Evolutionary conservation across 176 grass and related monocot genomes (phyloP), one percentile per base, ranked within the genome.

Genomic region (Juncus inflexus): DNA sequence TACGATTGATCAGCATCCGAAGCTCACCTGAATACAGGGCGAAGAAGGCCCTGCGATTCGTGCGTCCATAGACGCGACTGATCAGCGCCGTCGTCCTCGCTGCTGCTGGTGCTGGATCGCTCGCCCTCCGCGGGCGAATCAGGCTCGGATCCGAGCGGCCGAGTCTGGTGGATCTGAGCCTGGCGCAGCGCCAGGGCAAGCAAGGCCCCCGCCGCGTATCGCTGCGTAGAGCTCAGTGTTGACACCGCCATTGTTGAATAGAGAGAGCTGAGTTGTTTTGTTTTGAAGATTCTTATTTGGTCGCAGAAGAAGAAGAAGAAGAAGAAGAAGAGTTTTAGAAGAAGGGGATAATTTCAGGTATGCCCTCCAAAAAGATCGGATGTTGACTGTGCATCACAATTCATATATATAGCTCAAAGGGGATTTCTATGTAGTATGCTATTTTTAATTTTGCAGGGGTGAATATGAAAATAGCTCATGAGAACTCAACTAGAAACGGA

Each of bases 101-200:
- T 50, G 59, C 61, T 81, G 73, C 80, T 71, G 15, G 70, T 65
- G 72, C 75, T 86, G 74, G 67, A 49, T 53, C 52, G 61, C 56
- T 70, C 58, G 3, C 3, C 3, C 55, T 38, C 43, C 4, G 66
- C 65, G 73, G 58, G 62, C 3, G 71, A 66, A 39, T 76, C 79
- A 51, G 75, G 66, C 56, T 89, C 81, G 74, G 68, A 76, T 72
- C 92, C 94, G 12, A 97, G 94, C 50, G 77, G 92, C 42, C 76
- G 67, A 52, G 80, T 76, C 77, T 91, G 94, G 77, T 89, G 82
- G 74, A 83, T 97, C 85, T 97, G 87, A 35, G 94, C 94, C 84
- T 97, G 94, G 43, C 85, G 87, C 71, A 97, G 82, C 61, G 92
- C 76, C 51, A 97, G 74, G 0, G 92, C 92, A 12, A 97, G 82